Evolutionary conservation across 305 asterid species (phyloP).

Genomic region (Fraxinus velutina): DNA sequence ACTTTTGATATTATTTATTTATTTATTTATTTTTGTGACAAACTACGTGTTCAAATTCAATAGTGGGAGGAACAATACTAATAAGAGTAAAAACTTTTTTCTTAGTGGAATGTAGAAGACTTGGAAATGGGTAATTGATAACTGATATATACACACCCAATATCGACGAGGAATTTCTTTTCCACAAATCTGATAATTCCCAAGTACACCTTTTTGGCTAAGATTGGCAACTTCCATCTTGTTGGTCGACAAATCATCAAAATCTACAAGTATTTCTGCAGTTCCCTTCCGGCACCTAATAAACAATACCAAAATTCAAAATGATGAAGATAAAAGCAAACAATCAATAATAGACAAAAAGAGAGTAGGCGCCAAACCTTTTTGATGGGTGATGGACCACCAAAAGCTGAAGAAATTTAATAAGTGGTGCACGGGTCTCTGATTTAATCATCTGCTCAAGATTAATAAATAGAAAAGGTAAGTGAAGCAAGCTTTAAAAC

Average conservation of each 20-base stretch:
- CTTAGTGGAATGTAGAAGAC: neutral
- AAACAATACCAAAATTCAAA: constrained; percentile 19
- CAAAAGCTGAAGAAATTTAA: constrained; percentile 72
- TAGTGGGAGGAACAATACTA: neutral
- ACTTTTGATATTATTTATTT: neutral
- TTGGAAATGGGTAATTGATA: constrained; percentile 12
- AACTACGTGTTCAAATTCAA: neutral
- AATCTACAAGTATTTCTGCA: constrained; percentile 77
- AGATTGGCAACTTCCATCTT: constrained; percentile 36
- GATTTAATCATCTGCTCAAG: constrained; percentile 65
- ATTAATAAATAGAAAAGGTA: constrained; percentile 11
- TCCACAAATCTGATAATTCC: constrained; percentile 66
- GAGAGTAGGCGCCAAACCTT: constrained; percentile 39
- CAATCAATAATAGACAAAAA: constrained; percentile 5
- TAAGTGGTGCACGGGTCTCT: constrained; percentile 53
- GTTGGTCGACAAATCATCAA: constrained; percentile 45
- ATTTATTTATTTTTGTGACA: neutral
- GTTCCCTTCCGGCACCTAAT: constrained; percentile 84
- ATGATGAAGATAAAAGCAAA: constrained; percentile 17
- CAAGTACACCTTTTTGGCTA: constrained; percentile 36
- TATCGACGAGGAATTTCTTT: constrained; percentile 85
- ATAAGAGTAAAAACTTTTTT: neutral
- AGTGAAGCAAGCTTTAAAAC: constrained; percentile 11
- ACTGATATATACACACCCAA: constrained; percentile 57
- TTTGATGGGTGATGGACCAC: constrained; percentile 89